Evolutionary conservation across 1,284 basidiomycete species (phyloP), one percentile per base, ranked within the genome.

Genomic region (Austroboletus novae-zelandiae): DNA sequence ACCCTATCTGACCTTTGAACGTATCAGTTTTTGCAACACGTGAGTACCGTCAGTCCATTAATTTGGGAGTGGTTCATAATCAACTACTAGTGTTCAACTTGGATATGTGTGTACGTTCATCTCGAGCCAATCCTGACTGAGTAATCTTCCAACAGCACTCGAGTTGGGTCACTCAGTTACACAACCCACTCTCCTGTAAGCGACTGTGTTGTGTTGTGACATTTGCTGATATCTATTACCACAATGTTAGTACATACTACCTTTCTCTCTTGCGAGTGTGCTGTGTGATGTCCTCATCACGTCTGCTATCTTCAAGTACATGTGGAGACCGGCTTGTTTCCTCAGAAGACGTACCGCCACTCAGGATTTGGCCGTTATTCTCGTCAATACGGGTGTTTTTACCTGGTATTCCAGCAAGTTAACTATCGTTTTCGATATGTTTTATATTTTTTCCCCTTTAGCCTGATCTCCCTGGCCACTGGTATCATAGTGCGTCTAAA

Each of bases 361-460:
- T 18, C 57, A 48, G 17, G 57, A 60, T 34, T n/a, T n/a, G n/a
- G 56, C 56, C 2, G 14, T 59, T 3, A 27, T 57, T 9, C 54
- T 37, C 15, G 48, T 59, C 11, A 53, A 53, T 27, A 59, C 39
- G 25, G 54, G 56, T 11, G 40, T 31, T 5, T 53, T 57, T 17
- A 57, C 54, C 8, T 59, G 53, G 56, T 59, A n/a, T n/a, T n/a
- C n/a, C n/a, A n/a, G 2, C 13, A 2, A 7, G 3, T 20, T 13
- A 3, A 25, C 7, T 10, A 8, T 27, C 3, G 11, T 1, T 18
- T 25, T 27, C 11, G 5, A 17, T 5, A 9, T 4, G 9, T 14
- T 9, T 20, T 37, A 14, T 11, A 2, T 15, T 14, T 15, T 27
- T 23, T 25, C 23, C 14, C n/a, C 5, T 27, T 46, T 13, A 59